These are phyloP conservation scores for Sclerotinia nivalis DNA, from an alignment of 2,329 filamentous ascomycete species.

Conservation along the genomic window DNA sequence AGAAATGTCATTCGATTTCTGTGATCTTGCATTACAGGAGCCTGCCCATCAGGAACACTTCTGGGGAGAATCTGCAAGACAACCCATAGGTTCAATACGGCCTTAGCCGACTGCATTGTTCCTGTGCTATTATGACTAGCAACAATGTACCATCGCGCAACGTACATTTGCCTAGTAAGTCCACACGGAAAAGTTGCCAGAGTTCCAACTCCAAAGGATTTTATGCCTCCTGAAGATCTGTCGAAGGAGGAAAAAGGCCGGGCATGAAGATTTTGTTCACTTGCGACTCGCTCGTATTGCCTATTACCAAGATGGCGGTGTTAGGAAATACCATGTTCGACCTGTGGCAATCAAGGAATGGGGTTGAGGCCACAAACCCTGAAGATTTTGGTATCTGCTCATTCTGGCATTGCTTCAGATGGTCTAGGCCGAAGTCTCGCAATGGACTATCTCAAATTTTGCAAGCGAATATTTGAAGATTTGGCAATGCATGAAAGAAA, in stretches of 20 bases:
- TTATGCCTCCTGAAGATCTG: not conserved
- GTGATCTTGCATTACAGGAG: no score
- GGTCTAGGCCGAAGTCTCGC: not conserved
- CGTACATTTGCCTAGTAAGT: not conserved
- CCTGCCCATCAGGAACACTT: not conserved
- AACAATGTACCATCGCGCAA: not conserved
- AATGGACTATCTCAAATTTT: not conserved
- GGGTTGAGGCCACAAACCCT: not conserved
- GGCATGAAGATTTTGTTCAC: not conserved
- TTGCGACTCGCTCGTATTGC: not conserved
- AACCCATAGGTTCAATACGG: not conserved
- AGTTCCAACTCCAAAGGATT: not conserved
- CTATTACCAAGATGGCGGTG: not conserved
- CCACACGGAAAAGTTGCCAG: not conserved
- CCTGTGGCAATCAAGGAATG: not conserved
- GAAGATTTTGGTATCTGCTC: not conserved
- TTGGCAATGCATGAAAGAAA: not conserved
- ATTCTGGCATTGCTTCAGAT: slow-evolving; percentile 1
- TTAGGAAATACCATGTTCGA: not conserved
- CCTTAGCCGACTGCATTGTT: not conserved
- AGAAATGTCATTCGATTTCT: no score
- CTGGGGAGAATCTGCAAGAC: not conserved
- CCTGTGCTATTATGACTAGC: not conserved
- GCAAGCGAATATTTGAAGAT: not conserved
- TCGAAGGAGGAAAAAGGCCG: not conserved